Conservation (phyloP, 1,284 basidiomycete species). For the Cryptococcus maquisensis region DNA sequence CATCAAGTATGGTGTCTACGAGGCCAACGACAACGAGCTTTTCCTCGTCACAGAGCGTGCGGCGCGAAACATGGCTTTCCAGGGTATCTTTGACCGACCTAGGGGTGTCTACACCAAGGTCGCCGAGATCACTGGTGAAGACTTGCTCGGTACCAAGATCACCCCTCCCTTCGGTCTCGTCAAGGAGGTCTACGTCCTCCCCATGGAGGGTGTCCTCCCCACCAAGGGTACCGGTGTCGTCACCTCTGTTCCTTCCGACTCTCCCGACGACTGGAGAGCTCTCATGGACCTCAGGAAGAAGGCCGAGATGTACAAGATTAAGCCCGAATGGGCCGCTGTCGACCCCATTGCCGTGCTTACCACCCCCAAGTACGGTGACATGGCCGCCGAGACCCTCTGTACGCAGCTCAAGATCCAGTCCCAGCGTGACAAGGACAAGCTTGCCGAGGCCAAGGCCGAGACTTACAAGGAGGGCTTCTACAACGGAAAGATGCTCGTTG, state of each 20-base stretch:
- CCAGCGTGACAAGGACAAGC: conserved; percentile 87
- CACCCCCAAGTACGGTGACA: conserved; percentile 86
- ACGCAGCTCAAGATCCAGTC: conserved; percentile 92
- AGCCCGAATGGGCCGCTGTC: conserved; percentile 79
- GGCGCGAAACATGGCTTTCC: conserved; percentile 97
- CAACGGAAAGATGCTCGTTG: conserved; percentile 81
- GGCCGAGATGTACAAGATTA: conserved; percentile 92
- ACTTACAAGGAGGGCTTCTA: conserved; percentile 99
- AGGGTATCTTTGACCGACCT: conserved; percentile 67
- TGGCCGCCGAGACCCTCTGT: conserved; percentile 83
- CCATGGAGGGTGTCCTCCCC: conserved; percentile 94
- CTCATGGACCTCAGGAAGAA: conserved; percentile 93
- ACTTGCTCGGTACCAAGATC: conserved; percentile 84
- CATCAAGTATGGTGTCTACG: conserved; percentile 90
- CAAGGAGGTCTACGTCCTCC: conserved; percentile 88
- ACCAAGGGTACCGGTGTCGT: conserved; percentile 99
- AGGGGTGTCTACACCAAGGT: conserved; percentile 71
- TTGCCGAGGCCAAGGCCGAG: conserved; percentile 94
- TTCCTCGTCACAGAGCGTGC: conserved; percentile 87
- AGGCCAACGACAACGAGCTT: conserved; percentile 76
- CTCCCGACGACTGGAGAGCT: conserved; percentile 93
- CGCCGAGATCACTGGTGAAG: conserved; percentile 69
- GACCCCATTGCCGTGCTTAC: conserved; percentile 84
- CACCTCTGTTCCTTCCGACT: conserved; percentile 96
- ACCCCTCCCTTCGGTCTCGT: conserved; percentile 79